Evolutionary conservation across 2,329 filamentous ascomycete species (phyloP).

Genomic region (Aspergillus eucalypticola): DNA sequence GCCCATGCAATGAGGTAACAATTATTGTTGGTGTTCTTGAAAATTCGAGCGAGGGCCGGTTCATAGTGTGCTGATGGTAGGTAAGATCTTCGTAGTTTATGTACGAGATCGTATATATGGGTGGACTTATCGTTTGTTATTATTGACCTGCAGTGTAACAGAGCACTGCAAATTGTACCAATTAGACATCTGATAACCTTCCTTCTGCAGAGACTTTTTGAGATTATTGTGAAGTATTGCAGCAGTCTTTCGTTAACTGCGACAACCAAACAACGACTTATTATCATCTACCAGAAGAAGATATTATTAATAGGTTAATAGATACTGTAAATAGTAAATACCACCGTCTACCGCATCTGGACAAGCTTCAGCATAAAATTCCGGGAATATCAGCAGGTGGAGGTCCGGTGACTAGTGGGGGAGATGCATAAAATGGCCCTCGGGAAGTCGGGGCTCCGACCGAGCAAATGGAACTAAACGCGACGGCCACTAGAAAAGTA

Average conservation of each 20-base stretch:
- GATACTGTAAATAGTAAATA: too few species aligned
- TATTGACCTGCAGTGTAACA: not conserved
- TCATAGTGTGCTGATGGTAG: too few species aligned
- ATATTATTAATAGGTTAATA: too few species aligned
- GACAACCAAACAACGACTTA: too few species aligned
- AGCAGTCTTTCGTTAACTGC: too few species aligned
- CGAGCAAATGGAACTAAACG: not conserved
- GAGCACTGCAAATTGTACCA: not conserved
- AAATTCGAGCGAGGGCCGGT: not conserved
- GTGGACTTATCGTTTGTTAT: not conserved
- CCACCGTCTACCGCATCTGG: too few species aligned
- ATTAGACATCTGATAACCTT: not conserved
- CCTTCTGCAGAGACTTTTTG: not conserved
- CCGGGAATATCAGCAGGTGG: not conserved
- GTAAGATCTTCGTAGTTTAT: too few species aligned
- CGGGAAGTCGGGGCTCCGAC: constrained; percentile 19
- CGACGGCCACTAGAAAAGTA: constrained; percentile 1
- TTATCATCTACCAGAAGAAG: too few species aligned
- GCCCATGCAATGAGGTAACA: not conserved
- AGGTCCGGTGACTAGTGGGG: not conserved
- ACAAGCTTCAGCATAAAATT: not conserved
- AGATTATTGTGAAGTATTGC: too few species aligned
- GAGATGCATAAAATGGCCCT: constrained; percentile 14
- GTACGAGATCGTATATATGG: too few species aligned
- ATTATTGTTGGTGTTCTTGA: not conserved